Evolutionary conservation across 1,284 basidiomycete genomes (phyloP), one percentile per base, ranked within the genome.

Genomic region (Kwoniella shivajii): DNA sequence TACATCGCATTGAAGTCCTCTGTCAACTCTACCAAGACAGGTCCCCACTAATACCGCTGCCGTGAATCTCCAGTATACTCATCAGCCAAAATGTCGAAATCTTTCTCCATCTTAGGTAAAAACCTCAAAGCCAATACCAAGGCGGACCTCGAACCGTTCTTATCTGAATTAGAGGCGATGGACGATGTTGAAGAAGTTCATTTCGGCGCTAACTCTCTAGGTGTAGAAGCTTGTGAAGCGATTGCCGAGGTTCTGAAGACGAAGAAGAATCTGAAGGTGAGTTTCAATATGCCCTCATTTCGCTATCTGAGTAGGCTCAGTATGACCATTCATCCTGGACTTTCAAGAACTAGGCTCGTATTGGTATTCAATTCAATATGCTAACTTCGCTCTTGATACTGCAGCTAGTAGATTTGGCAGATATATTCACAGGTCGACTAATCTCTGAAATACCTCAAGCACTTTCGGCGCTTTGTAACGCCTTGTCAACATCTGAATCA

Each of bases 391-490:
- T n/a, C n/a, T n/a, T n/a, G n/a, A n/a, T n/a, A n/a, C n/a, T n/a
- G n/a, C 69, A 97, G 93, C 81, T 96, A 54, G 95, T 92, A 65
- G 88, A 98, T 81, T 90, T 98, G 66, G 90, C 92, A 45, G 96
- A 98, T 80, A 95, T 99, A 79, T 99, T 99, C 80, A 98, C 95
- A 10, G 92, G 94, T 48, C 88, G 96, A 59, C 84, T 97, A 66
- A 98, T 98, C 80, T 84, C 86, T 60, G 95, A 99, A 79, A 98
- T 99, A 73, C 96, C 96, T 4, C 85, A 82, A 66, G 90, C 95
- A 2, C 86, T 99, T 42, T 84, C 86, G 36, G 88, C 91, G 30
- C 85, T 99, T 66, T 97, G 93, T 77, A 85, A 92, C 69, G 86
- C 92, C 14, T 85, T 99, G 56, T 86, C 86, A 63, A 82, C 86